Evolutionary conservation across 345 rosid species (phyloP), one percentile per base, ranked within the genome.

Genomic region (Acer yangbiense): DNA sequence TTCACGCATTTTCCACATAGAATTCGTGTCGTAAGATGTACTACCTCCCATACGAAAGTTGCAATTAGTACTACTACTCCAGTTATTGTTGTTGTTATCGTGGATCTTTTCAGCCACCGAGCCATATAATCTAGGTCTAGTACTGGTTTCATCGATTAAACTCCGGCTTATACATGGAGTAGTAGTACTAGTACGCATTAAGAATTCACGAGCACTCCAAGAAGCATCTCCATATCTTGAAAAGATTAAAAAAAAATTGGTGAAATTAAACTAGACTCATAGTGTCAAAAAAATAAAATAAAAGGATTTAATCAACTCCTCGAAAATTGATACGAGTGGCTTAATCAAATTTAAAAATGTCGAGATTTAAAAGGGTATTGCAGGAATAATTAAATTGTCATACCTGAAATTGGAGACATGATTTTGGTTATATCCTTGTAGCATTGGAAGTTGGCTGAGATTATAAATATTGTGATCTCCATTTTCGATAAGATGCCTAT

Each of bases 401-500:
- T 82, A 92, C 95, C 97, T 89, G 87, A 88, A 86, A 81, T 78
- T 79, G 70, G 91, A 80, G 74, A 68, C 63, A 25, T 83, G 85
- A 76, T 77, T 80, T 65, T 77, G 86, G 66, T 55, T 83, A 48
- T 77, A 86, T 65, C 89, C 89, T 78, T 84, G 93, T 16, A 90
- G 84, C 97, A 92, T 92, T 9, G 96, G 94, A 69, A 92, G 89
- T 77, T 91, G 97, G 80, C 92, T 87, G 75, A 91, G 86, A 71
- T 91, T 94, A 68, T 88, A 94, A 79, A 94, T 81, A 78, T 89
- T 91, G 7, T 77, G 88, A 81, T 89, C 95, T 76, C 95, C 87
- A 83, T 80, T 84, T 83, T 85, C 91, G 58, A 86, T 77, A 78
- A 85, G 87, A 82, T 88, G 87, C 79, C 88, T 85, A 76, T 91